Evolutionary conservation across 106 monocot genomes (phyloP).

Genomic region (Narthecium ossifragum): DNA sequence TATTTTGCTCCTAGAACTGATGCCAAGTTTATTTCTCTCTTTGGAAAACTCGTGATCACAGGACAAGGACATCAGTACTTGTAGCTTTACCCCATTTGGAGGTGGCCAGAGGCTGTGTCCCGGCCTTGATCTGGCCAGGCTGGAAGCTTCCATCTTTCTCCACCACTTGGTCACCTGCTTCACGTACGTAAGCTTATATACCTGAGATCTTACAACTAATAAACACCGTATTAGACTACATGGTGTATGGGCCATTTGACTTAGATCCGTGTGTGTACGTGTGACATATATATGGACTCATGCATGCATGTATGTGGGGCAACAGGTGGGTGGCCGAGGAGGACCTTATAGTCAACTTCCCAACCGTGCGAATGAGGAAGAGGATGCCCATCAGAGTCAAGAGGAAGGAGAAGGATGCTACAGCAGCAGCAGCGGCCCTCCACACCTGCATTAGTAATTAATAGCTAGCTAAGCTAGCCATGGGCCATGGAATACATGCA

Average conservation of each 20-base stretch:
- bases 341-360: conserved; percentile 62
- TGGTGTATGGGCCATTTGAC: too few species aligned
- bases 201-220: not conserved
- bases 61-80: conserved; percentile 43
- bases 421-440: too few species aligned
- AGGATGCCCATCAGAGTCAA: conserved; percentile 54
- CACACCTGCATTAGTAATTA: too few species aligned
- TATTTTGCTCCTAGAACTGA: not conserved
- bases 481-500: too few species aligned
- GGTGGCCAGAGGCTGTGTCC: conserved; percentile 97
- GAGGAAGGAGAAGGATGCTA: too few species aligned
- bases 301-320: not conserved
- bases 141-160: conserved; percentile 92
- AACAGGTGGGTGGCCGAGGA: conserved; percentile 67
- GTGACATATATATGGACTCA: not conserved
- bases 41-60: conserved; percentile 6
- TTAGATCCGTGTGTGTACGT: not conserved
- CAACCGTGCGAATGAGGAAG: conserved; percentile 60
- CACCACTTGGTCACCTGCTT: conserved; percentile 89
- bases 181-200: conserved; percentile 36
- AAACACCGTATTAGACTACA: not conserved
- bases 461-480: too few species aligned
- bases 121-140: conserved; percentile 95
- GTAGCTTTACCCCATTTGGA: conserved; percentile 86
- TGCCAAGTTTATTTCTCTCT: not conserved